These are phyloP conservation scores for Calonectria pteridis DNA, from an alignment of 2,329 filamentous ascomycete species.

Conservation along the genomic window DNA sequence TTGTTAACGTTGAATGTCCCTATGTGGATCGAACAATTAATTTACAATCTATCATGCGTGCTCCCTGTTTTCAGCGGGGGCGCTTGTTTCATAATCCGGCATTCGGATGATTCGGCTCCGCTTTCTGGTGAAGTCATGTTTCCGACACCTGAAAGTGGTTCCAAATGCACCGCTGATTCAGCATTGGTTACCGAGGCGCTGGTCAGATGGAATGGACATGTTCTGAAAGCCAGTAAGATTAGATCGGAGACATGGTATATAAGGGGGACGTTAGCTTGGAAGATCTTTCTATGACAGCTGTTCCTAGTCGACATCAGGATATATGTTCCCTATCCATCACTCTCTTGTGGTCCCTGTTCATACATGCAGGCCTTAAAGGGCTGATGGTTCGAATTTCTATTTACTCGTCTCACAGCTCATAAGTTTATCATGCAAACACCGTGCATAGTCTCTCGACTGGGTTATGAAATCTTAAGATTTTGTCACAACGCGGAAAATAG, in stretches of 20 bases:
- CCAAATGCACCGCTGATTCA: not conserved
- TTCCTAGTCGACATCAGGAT: not conserved
- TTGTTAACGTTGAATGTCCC: not conserved
- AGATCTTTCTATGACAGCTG: not conserved
- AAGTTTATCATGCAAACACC: not conserved
- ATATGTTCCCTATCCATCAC: not conserved
- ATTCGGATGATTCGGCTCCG: conserved; percentile 20
- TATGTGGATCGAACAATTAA: not conserved
- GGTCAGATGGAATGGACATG: not conserved
- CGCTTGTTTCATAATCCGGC: conserved; percentile 11
- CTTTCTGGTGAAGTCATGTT: not conserved
- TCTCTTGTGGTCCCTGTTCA: not conserved
- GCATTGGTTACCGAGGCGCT: not conserved
- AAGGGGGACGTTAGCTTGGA: not conserved
- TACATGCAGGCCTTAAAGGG: not conserved
- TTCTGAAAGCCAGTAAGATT: not conserved
- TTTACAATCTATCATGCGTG: not conserved
- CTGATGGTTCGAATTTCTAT: not conserved
- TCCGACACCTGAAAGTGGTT: not conserved
- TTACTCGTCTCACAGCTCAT: not conserved
- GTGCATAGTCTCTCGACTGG: not conserved
- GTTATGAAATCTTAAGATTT: not conserved
- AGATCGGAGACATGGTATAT: not conserved
- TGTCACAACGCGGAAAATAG: not conserved
- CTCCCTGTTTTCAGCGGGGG: not conserved